Evolutionary conservation across 768 basidiomycete genomes (phyloP).

Genomic region (Suillus cothurnatus): DNA sequence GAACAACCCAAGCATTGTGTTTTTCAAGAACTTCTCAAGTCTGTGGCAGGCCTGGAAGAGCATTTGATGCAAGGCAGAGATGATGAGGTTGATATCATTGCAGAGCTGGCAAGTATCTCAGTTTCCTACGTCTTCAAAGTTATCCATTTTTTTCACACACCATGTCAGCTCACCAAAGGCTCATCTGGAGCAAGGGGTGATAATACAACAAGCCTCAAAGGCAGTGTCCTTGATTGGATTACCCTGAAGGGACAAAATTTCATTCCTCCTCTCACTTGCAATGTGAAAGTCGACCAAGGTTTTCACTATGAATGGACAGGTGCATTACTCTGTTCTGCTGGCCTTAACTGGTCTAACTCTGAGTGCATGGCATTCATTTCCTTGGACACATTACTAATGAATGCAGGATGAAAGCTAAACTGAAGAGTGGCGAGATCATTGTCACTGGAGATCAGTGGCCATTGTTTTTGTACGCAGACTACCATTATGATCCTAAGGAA

Average conservation of each 20-base stretch:
- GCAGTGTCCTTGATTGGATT: conserved; percentile 26
- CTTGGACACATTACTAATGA: no score
- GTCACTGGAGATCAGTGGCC: no score
- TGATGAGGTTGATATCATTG: conserved; percentile 18
- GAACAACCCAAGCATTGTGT: conserved; percentile 17
- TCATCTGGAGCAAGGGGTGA: conserved; percentile 19
- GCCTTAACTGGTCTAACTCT: no score
- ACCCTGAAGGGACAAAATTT: conserved; percentile 18
- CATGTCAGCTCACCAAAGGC: conserved; percentile 30
- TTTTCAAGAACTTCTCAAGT: conserved; percentile 17
- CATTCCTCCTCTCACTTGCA: conserved; percentile 10
- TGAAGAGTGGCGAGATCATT: no score
- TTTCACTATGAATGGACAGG: no score
- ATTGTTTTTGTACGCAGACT: no score
- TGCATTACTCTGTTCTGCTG: no score
- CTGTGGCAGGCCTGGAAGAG: conserved; percentile 19
- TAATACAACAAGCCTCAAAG: conserved; percentile 20
- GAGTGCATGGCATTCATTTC: no score
- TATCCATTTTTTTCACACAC: neutral
- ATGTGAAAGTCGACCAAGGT: neutral
- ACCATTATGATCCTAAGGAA: no score
- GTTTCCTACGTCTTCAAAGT: no score
- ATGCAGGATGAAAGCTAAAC: no score
- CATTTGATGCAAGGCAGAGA: conserved; percentile 14
- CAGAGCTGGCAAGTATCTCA: conserved; percentile 17